Conservation (phyloP, 176 grass and related monocot species). For the Tillandsia leiboldiana region DNA sequence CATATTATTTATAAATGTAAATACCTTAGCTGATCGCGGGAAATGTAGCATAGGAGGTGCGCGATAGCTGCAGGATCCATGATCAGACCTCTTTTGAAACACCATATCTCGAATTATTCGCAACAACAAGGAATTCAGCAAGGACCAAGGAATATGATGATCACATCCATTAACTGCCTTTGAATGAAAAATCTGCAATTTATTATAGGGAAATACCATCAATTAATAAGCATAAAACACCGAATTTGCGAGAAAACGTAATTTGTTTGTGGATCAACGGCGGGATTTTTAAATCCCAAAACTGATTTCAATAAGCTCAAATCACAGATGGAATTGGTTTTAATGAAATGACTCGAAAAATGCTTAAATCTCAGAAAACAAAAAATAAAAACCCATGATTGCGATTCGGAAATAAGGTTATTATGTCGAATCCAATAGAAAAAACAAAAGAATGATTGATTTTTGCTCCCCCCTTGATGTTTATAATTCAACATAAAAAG, state of each 20-base stretch:
- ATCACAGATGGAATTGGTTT: background rate
- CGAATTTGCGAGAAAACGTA: background rate
- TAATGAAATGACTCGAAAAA: background rate
- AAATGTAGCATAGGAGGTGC: constrained; percentile 48
- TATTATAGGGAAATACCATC: background rate
- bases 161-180: constrained; percentile 2
- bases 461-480: too few relatives aligned
- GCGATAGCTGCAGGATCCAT: constrained; percentile 38
- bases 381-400: too few relatives aligned
- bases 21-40: constrained; percentile 80
- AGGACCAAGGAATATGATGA: constrained; percentile 13
- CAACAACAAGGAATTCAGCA: constrained; percentile 22
- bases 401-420: too few relatives aligned
- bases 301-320: background rate
- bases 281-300: background rate
- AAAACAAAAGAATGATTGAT: too few relatives aligned
- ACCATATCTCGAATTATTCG: constrained; percentile 47
- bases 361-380: too few relatives aligned
- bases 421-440: too few relatives aligned
- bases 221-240: background rate
- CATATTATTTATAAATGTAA: constrained; percentile 9
- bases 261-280: too few relatives aligned
- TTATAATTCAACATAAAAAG: too few relatives aligned
- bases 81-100: constrained; percentile 61
- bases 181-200: background rate